Conservation (phyloP, 164 flowering plant genomes). For the Vitis labrusca region DNA sequence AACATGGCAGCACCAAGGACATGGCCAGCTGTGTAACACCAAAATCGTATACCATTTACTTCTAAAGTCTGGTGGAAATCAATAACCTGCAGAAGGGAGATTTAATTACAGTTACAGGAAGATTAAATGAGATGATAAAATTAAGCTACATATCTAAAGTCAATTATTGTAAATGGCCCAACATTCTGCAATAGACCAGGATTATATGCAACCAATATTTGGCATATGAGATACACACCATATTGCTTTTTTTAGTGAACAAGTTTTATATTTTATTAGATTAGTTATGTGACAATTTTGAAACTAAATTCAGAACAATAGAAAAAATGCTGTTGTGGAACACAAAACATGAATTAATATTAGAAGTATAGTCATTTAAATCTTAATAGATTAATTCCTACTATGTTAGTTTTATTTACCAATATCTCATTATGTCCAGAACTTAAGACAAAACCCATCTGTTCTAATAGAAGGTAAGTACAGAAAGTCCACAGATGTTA, state of each 20-base stretch:
- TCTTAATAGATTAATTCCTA: background rate
- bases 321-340: background rate
- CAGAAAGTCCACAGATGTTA: too few relatives aligned
- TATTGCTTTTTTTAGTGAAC: too few relatives aligned
- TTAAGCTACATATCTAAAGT: background rate
- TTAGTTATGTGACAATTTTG: background rate
- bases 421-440: too few relatives aligned
- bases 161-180: too few relatives aligned
- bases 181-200: background rate
- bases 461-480: too few relatives aligned
- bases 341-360: background rate
- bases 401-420: background rate
- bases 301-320: background rate
- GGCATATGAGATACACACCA: too few relatives aligned
- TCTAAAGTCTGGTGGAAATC: slow-evolving; percentile 97
- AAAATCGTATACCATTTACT: slow-evolving; percentile 91
- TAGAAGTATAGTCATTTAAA: background rate
- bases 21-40: slow-evolving; percentile 99
- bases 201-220: background rate
- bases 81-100: slow-evolving; percentile 60
- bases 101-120: background rate
- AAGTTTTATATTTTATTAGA: too few relatives aligned
- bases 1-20: slow-evolving; percentile 99
- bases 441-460: too few relatives aligned
- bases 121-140: background rate